Base-by-base conservation (phyloP, 164 flowering plant species). In the Protea cynaroides region DNA sequence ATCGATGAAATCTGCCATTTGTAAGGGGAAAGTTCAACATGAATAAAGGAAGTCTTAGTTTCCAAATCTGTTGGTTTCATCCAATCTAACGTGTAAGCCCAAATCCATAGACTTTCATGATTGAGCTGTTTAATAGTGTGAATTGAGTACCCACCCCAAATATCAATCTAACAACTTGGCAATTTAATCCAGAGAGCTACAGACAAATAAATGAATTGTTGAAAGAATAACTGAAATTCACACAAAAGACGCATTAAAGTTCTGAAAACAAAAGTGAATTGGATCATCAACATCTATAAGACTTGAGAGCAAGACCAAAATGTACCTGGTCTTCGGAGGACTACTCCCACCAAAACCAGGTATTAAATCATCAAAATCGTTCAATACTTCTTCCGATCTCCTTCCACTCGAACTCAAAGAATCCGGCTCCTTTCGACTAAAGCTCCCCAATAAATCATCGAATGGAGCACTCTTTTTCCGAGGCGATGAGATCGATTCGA, bases 361-460 rank as follows among this genome's bases (percentile, higher is more conserved):
- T 19, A 83, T 8, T 73, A 85, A 76, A 74, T 83, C 86, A 62
- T 86, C 91, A 37, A 88, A 77, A 61, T 54, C 74, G 63, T 72
- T 71, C 65, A 62, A 73, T 18, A 57, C 58, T 19, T 56, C 72
- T 4, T 65, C 67, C n/a, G 64, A 52, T 51, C 65, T 67, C 55
- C 61, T 64, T 47, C 62, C 65, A 50, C 66, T 67, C 9, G 71
- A 58, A 14, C 72, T 76, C 70, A 67, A 72, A 18, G 54, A 49
- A 36, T 64, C 73, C 0, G 69, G 52, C 38, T 68, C 81, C 19
- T 52, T 56, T 67, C 65, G 65, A 24, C 78, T 77, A n/a, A 83
- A 76, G 62, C 72, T 72, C 64, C 86, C 89, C 43, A 86, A 69
- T 25, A 88, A 71, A 67, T 88, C 89, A 72, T 82, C 88, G 62